Conservation (phyloP, 805 yeast genomes). For the Suhomyces sp. region DNA sequence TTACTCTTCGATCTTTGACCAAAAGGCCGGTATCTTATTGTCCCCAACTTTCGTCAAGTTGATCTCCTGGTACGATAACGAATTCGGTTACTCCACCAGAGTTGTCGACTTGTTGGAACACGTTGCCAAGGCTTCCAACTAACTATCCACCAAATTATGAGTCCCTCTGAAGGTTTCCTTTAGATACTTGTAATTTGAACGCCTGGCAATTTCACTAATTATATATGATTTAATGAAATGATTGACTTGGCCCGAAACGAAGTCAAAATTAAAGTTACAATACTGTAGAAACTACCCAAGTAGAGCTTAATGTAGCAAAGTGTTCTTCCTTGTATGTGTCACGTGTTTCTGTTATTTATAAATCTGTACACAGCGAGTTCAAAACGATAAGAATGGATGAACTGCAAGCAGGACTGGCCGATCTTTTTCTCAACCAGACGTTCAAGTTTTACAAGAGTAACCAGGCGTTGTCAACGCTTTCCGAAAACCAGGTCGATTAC, state of each 20-base stretch:
- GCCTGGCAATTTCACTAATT: neutral
- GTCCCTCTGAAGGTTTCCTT: neutral
- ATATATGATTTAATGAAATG: constrained; percentile 5
- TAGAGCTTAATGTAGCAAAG: too few relatives aligned
- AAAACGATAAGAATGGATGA: neutral
- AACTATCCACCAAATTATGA: constrained; percentile 12
- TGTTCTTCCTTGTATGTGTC: too few relatives aligned
- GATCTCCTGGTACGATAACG: constrained; percentile 38
- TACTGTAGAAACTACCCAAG: neutral
- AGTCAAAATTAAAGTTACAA: neutral
- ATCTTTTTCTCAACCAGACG: constrained; percentile 12
- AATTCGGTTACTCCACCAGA: constrained; percentile 37
- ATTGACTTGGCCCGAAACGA: constrained; percentile 2
- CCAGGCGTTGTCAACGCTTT: constrained; percentile 3
- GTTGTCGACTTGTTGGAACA: constrained; percentile 34
- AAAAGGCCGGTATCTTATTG: constrained; percentile 35
- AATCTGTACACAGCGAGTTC: neutral
- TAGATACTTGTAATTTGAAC: constrained; percentile 1
- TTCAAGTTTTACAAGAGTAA: constrained; percentile 12
- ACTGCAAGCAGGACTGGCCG: neutral
- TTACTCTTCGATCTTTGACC: constrained; percentile 31
- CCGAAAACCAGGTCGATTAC: constrained; percentile 1
- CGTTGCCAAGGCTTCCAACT: constrained; percentile 22
- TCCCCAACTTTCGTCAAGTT: constrained; percentile 35
- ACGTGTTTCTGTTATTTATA: neutral